Evolutionary conservation across 176 grass and related monocot genomes (phyloP).

Genomic region (Echinochloa phyllopogon): DNA sequence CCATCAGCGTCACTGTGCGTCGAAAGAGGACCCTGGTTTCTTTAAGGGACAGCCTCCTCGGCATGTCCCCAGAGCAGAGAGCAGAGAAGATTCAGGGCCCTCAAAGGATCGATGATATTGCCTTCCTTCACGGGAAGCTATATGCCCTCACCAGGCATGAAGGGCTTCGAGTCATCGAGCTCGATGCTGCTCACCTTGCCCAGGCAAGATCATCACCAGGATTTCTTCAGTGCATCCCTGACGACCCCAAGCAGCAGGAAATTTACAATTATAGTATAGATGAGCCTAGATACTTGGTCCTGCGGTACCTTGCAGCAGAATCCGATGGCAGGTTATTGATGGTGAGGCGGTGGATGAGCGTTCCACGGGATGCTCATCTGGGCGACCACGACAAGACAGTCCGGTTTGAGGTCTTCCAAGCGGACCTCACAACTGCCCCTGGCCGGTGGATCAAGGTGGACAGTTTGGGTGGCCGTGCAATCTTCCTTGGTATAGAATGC

Average conservation of each 20-base stretch:
- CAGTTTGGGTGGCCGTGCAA: not conserved
- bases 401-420: not conserved
- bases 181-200: not conserved
- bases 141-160: not conserved
- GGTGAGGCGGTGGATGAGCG: not conserved
- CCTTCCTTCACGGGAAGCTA: not conserved
- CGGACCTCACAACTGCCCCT: not conserved
- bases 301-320: not conserved
- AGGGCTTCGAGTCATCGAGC: not conserved
- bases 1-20: not conserved
- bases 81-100: too few species aligned
- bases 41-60: too few species aligned
- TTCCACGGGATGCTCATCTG: not conserved
- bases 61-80: too few species aligned
- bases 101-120: not conserved
- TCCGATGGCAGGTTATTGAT: not conserved
- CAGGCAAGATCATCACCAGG: not conserved
- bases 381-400: not conserved
- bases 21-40: too few species aligned
- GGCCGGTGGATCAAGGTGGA: not conserved
- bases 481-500: slow-evolving; percentile 16
- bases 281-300: not conserved
- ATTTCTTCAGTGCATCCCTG: not conserved
- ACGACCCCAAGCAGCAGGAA: not conserved
- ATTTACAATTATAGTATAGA: not conserved